Percentiles rank a stretch among this genome's conserved stretches.
phyloP scores from a whole-genome alignment of 225 moss, liverwort and hornwort species.

The Physcomitrium patens region DNA sequence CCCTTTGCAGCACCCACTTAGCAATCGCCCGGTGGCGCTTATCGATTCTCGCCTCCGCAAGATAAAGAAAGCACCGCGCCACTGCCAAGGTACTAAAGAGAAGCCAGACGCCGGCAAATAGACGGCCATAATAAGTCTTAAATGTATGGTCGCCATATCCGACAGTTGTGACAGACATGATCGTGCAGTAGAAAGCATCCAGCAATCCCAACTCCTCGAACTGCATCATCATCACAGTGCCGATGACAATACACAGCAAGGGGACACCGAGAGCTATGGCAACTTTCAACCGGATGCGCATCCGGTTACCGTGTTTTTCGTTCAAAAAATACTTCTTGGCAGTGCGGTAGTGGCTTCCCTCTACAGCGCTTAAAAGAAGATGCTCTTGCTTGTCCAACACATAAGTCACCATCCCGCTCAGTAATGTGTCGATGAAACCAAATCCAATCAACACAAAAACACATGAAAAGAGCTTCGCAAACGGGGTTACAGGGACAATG shows the following conservation, averaged over 20 bases:
- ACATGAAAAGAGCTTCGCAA: constrained; percentile 73
- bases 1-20: constrained; percentile 66
- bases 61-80: constrained; percentile 74
- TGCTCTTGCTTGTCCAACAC: constrained; percentile 87
- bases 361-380: constrained; percentile 66
- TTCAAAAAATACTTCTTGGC: constrained; percentile 75
- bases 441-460: constrained; percentile 76
- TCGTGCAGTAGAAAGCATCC: constrained; percentile 78
- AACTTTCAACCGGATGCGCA: constrained; percentile 93
- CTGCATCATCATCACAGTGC: constrained; percentile 61
- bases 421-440: constrained; percentile 78
- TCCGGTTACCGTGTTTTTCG: constrained; percentile 70
- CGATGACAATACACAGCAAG: constrained; percentile 48
- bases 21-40: constrained; percentile 76
- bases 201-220: constrained; percentile 61
- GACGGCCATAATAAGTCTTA: constrained; percentile 60
- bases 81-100: constrained; percentile 81
- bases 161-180: constrained; percentile 89
- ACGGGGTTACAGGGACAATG: constrained; percentile 74
- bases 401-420: constrained; percentile 78
- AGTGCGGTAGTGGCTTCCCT: constrained; percentile 70
- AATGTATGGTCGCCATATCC: constrained; percentile 92
- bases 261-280: constrained; percentile 73
- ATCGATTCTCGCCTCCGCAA: constrained; percentile 86
- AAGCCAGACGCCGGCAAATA: constrained; percentile 85